A percentile compares a stretch with the other conserved stretches of the same genome.
These are phyloP conservation scores for Mortierella alpina DNA, from an alignment of 192 early-diverging fungal species.

Conservation along the genomic window DNA sequence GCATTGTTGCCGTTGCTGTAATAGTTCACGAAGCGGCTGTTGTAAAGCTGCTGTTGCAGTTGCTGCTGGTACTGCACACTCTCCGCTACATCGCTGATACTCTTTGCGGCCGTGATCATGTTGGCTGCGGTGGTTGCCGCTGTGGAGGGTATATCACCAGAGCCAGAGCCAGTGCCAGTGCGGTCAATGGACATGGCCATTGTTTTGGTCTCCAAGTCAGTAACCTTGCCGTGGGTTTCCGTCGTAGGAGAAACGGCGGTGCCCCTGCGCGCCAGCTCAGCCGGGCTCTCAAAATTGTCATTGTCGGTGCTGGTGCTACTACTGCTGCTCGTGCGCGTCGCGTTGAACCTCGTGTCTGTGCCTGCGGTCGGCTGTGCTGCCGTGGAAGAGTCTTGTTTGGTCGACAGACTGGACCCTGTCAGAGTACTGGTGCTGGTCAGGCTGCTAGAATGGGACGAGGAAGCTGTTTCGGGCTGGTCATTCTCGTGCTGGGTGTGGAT, in stretches of 20 bases:
- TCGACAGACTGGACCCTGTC: too few relatives aligned
- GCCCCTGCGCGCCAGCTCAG: neutral
- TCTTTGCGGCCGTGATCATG: neutral
- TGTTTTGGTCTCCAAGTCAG: slow-evolving; percentile 10
- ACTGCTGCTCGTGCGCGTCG: slow-evolving; percentile 9
- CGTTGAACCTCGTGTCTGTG: neutral
- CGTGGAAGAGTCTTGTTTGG: neutral
- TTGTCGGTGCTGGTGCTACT: slow-evolving; percentile 16
- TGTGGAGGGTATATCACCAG: neutral
- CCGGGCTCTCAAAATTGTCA: slow-evolving; percentile 4
- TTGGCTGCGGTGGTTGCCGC: neutral
- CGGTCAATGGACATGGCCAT: too few relatives aligned
- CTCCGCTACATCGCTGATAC: too few relatives aligned
- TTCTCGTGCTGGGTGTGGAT: slow-evolving; percentile 25
- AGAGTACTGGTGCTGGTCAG: neutral
- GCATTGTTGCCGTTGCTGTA: neutral
- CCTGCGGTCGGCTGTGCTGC: neutral
- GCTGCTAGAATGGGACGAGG: neutral
- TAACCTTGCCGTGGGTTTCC: neutral
- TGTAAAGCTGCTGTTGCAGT: neutral
- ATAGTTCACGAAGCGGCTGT: neutral
- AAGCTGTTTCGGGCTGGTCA: slow-evolving; percentile 5
- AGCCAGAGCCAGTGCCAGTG: neutral
- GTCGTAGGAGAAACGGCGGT: neutral
- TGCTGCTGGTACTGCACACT: neutral